Evolutionary conservation across 495 filamentous ascomycete genomes (phyloP).

Genomic region (Penicillium simplicissimum): DNA sequence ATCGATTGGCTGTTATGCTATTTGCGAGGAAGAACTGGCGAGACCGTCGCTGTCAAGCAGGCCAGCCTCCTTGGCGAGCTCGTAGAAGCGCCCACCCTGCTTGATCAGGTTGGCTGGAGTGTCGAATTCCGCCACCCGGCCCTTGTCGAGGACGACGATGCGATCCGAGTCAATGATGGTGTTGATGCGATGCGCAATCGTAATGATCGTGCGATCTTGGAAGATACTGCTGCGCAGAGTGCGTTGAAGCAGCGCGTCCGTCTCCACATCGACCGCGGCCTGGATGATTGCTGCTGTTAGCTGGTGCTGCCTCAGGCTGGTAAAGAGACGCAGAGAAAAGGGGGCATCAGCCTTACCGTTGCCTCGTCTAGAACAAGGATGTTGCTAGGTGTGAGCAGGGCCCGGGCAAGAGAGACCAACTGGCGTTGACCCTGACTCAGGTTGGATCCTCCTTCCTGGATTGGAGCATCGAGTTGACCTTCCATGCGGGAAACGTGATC

Average conservation of each 20-base stretch:
- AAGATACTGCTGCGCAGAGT: conserved; percentile 63
- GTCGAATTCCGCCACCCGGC: conserved; percentile 60
- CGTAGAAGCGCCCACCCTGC: conserved; percentile 53
- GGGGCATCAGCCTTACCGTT: conserved; percentile 53
- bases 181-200: conserved; percentile 96
- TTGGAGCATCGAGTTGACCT: conserved; percentile 82
- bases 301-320: background rate
- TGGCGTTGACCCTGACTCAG: conserved; percentile 73
- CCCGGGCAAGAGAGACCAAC: conserved; percentile 88
- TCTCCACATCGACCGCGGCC: conserved; percentile 94
- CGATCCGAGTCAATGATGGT: conserved; percentile 92
- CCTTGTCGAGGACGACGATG: conserved; percentile 82
- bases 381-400: conserved; percentile 91
- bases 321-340: background rate
- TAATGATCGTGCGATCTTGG: conserved; percentile 91
- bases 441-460: conserved; percentile 85
- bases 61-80: conserved; percentile 57
- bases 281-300: conserved; percentile 30
- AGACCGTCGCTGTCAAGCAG: conserved; percentile 51
- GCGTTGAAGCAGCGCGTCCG: conserved; percentile 75
- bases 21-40: conserved; percentile 26
- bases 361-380: conserved; percentile 98
- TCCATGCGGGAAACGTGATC: conserved; percentile 88
- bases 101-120: conserved; percentile 57
- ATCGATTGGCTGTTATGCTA: conserved; percentile 18